Conservation (phyloP, 2,329 filamentous ascomycete species). For the Aspergillus sp. region DNA sequence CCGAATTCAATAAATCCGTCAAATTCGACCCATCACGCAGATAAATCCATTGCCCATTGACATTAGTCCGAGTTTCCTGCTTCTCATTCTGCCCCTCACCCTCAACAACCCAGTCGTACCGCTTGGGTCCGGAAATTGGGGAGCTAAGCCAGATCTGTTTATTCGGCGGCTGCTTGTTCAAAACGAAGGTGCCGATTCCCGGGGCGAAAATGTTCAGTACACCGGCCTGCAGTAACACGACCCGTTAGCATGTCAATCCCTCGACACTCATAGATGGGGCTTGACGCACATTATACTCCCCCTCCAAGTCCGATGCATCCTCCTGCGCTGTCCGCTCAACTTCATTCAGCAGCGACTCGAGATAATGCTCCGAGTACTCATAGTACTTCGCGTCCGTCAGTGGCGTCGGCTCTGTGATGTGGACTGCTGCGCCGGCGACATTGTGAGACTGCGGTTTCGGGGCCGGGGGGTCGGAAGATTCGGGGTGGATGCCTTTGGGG, state of each 20-base stretch:
- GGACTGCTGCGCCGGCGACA: conserved; percentile 33
- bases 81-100: conserved; percentile 70
- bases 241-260: neutral
- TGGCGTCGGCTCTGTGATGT: conserved; percentile 52
- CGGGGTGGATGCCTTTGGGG: conserved; percentile 53
- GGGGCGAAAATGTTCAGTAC: conserved; percentile 71
- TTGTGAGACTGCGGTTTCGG: conserved; percentile 35
- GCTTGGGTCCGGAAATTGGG: conserved; percentile 83
- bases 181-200: conserved; percentile 71
- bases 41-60: conserved; percentile 75
- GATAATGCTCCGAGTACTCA: conserved; percentile 66
- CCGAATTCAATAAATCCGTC: conserved; percentile 63
- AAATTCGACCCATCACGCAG: conserved; percentile 73
- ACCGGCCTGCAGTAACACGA: conserved; percentile 56
- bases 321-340: conserved; percentile 71
- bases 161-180: conserved; percentile 98
- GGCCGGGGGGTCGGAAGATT: conserved; percentile 47
- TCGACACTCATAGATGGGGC: neutral
- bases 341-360: conserved; percentile 52
- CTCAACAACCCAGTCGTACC: conserved; percentile 78
- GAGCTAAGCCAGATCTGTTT: conserved; percentile 96
- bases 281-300: conserved; percentile 73
- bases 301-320: conserved; percentile 64
- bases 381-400: conserved; percentile 69
- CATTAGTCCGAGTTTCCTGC: conserved; percentile 55